Evolutionary conservation across 2,329 filamentous ascomycete species (phyloP).

Genomic region (Penicillium sumatraense): DNA sequence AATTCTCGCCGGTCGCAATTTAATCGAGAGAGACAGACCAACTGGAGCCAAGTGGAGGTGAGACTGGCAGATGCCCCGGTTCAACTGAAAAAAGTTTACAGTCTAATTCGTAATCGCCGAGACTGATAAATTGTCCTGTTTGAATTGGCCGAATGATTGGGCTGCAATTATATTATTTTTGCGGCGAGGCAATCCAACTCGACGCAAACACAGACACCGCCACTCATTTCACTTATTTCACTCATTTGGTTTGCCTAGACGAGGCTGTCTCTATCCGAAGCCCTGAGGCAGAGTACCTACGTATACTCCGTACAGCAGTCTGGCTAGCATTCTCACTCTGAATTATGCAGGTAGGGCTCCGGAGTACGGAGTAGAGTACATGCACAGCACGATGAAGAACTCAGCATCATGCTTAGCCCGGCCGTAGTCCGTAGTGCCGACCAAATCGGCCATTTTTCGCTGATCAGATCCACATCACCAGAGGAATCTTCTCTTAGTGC

Average conservation of each 20-base stretch:
- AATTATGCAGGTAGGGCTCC: too few relatives aligned
- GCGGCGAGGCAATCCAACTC: not conserved
- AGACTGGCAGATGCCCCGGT: not conserved
- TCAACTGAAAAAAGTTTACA: too few relatives aligned
- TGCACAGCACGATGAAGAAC: not conserved
- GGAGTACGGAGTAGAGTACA: too few relatives aligned
- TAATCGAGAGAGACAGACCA: too few relatives aligned
- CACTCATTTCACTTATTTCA: too few relatives aligned
- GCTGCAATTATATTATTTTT: not conserved
- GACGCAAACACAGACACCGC: not conserved
- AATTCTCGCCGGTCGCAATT: not conserved
- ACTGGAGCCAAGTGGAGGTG: not conserved
- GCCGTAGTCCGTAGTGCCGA: slow-evolving; percentile 7
- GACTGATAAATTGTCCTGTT: not conserved
- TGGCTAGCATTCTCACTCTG: too few relatives aligned
- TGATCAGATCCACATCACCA: slow-evolving; percentile 7
- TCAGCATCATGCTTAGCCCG: slow-evolving; percentile 9
- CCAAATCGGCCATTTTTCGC: slow-evolving; percentile 8
- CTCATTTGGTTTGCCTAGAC: not conserved
- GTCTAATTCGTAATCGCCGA: not conserved
- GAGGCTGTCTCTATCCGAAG: not conserved
- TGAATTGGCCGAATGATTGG: not conserved
- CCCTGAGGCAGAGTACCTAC: too few relatives aligned
- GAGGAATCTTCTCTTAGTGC: not conserved
- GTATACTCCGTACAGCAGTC: too few relatives aligned